Conservation (phyloP, 768 basidiomycete genomes). For the Ramaria rubella region DNA sequence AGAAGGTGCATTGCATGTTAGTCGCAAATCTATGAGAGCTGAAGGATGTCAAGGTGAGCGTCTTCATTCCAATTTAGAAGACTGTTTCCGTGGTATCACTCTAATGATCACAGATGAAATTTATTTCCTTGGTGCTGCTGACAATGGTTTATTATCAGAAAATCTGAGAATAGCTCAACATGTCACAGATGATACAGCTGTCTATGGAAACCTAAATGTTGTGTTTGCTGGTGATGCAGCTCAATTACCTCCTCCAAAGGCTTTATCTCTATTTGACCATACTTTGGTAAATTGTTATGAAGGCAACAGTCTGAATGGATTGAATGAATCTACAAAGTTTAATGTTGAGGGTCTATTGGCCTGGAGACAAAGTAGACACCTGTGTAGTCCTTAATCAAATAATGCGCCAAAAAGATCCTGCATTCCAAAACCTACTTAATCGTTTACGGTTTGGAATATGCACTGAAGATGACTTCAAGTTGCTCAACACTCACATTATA, state of each 20-base stretch:
- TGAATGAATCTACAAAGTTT: slow-evolving; percentile 11
- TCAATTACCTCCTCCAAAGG: background rate
- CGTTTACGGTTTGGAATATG: slow-evolving; percentile 12
- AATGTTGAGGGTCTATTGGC: slow-evolving; percentile 11
- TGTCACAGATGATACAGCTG: background rate
- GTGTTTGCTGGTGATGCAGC: slow-evolving; percentile 1
- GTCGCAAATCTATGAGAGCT: background rate
- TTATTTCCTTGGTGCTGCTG: background rate
- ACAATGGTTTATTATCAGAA: background rate
- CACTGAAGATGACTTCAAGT: slow-evolving; percentile 12
- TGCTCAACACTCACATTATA: slow-evolving; percentile 14
- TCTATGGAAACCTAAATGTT: slow-evolving; percentile 1
- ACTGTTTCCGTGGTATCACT: background rate
- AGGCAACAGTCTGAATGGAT: slow-evolving; percentile 4
- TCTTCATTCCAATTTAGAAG: background rate
- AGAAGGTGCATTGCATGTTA: slow-evolving; percentile 3
- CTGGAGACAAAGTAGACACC: slow-evolving; percentile 11
- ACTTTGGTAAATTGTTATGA: slow-evolving; percentile 11
- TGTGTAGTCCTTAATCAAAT: slow-evolving; percentile 15
- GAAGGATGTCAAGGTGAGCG: background rate
- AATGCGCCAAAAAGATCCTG: slow-evolving; percentile 16
- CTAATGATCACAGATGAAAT: background rate
- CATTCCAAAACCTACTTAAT: slow-evolving; percentile 10
- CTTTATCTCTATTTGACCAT: background rate
- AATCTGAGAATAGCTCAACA: background rate